Percentiles rank a stretch among this genome's conserved stretches.
Conservation (phyloP, 1,284 basidiomycete genomes). For the Microbotryum silenes-acaulis region DNA sequence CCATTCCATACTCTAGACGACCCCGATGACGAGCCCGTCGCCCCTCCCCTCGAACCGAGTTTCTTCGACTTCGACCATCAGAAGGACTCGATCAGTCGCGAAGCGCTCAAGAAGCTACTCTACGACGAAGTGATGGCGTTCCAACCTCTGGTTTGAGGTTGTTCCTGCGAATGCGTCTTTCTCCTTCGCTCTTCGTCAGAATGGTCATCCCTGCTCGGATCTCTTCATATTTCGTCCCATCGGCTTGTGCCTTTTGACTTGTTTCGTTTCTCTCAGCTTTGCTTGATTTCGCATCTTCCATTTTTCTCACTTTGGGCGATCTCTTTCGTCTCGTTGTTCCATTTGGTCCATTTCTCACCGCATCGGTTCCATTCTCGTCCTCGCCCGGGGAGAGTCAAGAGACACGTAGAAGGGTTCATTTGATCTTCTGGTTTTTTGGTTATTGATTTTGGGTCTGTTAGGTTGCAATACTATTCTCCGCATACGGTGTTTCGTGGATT, state of each 20-base stretch:
- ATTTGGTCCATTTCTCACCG: background rate
- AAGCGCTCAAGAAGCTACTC: constrained; percentile 54
- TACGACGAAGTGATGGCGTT: constrained; percentile 26
- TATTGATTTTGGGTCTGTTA: too few species aligned
- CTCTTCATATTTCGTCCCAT: background rate
- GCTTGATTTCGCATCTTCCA: background rate
- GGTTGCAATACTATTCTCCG: too few species aligned
- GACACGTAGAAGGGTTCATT: too few species aligned
- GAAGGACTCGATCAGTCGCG: constrained; percentile 86
- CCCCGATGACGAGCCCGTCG: constrained; percentile 84
- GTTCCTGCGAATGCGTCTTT: background rate
- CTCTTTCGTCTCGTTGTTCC: too few species aligned
- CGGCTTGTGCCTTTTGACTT: background rate
- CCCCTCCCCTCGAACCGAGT: constrained; percentile 76
- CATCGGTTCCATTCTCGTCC: background rate
- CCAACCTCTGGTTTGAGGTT: constrained; percentile 1
- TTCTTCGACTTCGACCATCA: constrained; percentile 94
- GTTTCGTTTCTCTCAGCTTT: background rate
- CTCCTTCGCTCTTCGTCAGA: background rate
- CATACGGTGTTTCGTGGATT: too few species aligned
- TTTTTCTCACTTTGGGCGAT: background rate
- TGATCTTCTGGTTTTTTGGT: too few species aligned
- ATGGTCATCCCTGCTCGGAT: background rate
- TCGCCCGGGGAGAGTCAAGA: background rate
- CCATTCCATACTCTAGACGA: constrained; percentile 53